Conservation (phyloP, 2,329 filamentous ascomycete genomes). For the Aspergillus sp. region DNA sequence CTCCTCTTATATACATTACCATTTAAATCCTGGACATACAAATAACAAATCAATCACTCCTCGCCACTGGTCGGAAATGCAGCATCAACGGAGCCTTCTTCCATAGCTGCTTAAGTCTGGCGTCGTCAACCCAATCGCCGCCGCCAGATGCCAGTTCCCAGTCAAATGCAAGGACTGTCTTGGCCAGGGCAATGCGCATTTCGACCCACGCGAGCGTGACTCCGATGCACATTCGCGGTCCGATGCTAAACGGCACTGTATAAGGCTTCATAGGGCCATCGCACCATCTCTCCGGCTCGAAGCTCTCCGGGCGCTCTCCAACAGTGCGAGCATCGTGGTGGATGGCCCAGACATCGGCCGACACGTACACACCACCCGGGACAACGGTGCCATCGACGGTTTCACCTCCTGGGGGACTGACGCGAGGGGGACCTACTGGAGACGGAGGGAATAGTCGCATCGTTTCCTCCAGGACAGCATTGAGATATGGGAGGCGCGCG, state of each 20-base stretch:
- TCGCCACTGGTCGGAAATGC: neutral
- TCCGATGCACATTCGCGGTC: neutral
- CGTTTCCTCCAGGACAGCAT: slow-evolving; percentile 7
- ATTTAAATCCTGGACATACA: neutral
- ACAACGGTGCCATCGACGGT: slow-evolving; percentile 3
- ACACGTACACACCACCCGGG: neutral
- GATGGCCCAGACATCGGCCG: neutral
- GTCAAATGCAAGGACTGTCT: neutral
- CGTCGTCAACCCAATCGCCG: neutral
- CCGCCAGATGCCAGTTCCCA: neutral
- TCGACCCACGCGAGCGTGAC: neutral
- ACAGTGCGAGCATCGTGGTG: neutral
- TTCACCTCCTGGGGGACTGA: slow-evolving; percentile 3
- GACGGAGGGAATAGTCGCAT: slow-evolving; percentile 7
- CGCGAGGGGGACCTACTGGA: slow-evolving; percentile 2
- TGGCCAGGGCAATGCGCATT: neutral
- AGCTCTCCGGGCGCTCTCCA: neutral
- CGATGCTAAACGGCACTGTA: neutral
- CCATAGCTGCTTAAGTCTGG: neutral
- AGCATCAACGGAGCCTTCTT: neutral
- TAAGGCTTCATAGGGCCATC: neutral
- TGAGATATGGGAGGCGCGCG: neutral
- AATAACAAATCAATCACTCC: neutral
- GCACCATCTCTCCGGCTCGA: neutral
- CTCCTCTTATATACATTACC: no score